These are phyloP conservation scores for Talaromyces sp. DNA, from an alignment of 2,329 filamentous ascomycete species.

Conservation along the genomic window DNA sequence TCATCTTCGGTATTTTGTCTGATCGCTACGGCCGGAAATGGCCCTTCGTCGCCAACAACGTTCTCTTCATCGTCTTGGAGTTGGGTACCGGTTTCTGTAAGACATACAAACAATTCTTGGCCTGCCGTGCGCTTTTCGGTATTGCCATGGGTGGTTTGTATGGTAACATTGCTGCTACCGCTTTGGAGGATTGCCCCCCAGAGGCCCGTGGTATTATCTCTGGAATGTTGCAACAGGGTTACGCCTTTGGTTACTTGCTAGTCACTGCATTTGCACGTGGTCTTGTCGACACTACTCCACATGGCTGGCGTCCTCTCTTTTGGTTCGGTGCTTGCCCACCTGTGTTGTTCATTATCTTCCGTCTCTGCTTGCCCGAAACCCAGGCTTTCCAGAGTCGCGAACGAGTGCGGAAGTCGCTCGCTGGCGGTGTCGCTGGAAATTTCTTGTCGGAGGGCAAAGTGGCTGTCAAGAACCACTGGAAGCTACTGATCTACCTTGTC, in stretches of 20 bases:
- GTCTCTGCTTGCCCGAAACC: conserved; percentile 76
- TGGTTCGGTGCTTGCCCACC: conserved; percentile 87
- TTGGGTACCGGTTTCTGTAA: conserved; percentile 60
- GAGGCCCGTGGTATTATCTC: conserved; percentile 60
- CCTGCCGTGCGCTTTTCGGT: conserved; percentile 59
- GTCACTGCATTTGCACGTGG: conserved; percentile 55
- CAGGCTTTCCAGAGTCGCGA: conserved; percentile 67
- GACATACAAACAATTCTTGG: conserved; percentile 60
- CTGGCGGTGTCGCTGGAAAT: conserved; percentile 60
- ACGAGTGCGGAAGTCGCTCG: conserved; percentile 58
- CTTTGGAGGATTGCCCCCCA: conserved; percentile 61
- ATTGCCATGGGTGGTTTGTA: conserved; percentile 65
- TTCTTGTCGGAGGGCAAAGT: conserved; percentile 77
- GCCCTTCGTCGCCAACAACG: conserved; percentile 61
- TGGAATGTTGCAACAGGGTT: conserved; percentile 63
- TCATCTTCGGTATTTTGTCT: conserved; percentile 55
- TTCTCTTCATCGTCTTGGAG: conserved; percentile 61
- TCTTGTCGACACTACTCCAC: conserved; percentile 65
- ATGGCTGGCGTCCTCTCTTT: conserved; percentile 80
- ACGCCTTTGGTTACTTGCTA: conserved; percentile 64
- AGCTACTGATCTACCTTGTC: conserved; percentile 76
- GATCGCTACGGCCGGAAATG: conserved; percentile 46
- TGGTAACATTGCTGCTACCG: conserved; percentile 62
- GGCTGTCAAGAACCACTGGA: conserved; percentile 76
- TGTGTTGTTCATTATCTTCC: conserved; percentile 75